Base-by-base conservation (phyloP, 176 grass and related monocot species). In the Oropetium thomaeum region DNA sequence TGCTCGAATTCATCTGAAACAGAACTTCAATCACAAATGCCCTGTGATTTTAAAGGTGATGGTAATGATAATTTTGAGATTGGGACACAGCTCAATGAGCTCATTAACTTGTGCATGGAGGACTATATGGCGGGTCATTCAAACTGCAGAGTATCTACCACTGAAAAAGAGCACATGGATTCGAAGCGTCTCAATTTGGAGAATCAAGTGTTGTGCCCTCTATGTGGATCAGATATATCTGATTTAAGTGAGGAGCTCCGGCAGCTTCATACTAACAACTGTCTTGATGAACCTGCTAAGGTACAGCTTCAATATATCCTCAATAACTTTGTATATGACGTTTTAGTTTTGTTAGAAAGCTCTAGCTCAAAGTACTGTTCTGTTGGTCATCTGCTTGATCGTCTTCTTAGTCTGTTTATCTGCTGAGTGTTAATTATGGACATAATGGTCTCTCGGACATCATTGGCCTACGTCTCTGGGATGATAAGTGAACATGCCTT, bases 151-250 rank as follows among this genome's bases (percentile, higher is more conserved):
- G 25, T n/a, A 35, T 54, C 74, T 42, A 10, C 26, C 11, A 20
- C 26, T 49, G 32, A 84, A 64, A n/a, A 63, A 27, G 25, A 82
- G 62, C 22, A 67, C 48, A 35, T 26, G 75, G 57, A 75, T 49
- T 48, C 57, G 16, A 65, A 43, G 54, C 58, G 29, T 20, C 70
- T 45, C 15, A 27, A 67, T 31, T 73, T 54, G 16, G 70, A 85
- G 41, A 62, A n/a, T 80, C 67, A 65, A 62, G 77, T 93, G 25
- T 79, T 88, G 17, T 98, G 95, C 71, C 95, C 95, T 76, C 47
- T 98, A 58, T 98, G 95, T 71, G 91, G 82, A 68, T 79, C 30
- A 28, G 81, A 98, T 81, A 81, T 98, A 47, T 94, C 91, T 55
- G 79, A 94, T 69, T 58, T 92, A 57, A 88, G 79, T 5, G 72